A percentile compares a stretch with the other conserved stretches of the same genome.
phyloP scores from a whole-genome alignment of 2,329 filamentous ascomycete genomes.

The Cytospora leucostoma region DNA sequence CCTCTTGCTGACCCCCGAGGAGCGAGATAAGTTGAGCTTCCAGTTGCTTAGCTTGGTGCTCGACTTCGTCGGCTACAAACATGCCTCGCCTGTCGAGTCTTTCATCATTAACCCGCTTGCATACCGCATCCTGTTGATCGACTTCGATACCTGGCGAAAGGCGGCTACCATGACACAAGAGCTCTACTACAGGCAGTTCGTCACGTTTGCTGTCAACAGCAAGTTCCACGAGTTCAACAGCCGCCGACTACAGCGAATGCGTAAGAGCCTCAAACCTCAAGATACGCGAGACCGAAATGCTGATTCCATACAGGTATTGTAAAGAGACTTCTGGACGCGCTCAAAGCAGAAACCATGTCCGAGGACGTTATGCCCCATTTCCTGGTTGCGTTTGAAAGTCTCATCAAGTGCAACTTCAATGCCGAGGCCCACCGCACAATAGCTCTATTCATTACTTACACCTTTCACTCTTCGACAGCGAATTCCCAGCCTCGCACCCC shows the following conservation, averaged over 20 bases:
- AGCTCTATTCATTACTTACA: conserved; percentile 90
- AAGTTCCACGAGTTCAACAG: conserved; percentile 92
- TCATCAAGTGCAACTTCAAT: conserved; percentile 79
- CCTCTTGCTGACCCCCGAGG: conserved; percentile 51
- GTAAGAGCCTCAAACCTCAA: conserved; percentile 54
- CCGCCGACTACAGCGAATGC: conserved; percentile 83
- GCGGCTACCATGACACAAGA: conserved; percentile 76
- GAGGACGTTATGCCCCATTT: conserved; percentile 74
- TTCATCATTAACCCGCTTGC: conserved; percentile 95
- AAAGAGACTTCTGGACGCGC: conserved; percentile 83
- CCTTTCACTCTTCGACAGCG: conserved; percentile 64
- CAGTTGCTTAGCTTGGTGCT: conserved; percentile 76
- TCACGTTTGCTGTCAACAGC: conserved; percentile 84
- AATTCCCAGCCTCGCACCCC: conserved; percentile 54
- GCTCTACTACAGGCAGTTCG: conserved; percentile 91
- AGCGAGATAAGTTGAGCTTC: conserved; percentile 57
- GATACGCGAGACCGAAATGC: conserved; percentile 17
- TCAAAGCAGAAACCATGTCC: conserved; percentile 81
- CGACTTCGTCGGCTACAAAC: conserved; percentile 85
- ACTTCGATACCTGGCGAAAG: conserved; percentile 89
- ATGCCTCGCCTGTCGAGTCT: conserved; percentile 76
- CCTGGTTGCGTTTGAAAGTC: conserved; percentile 73
- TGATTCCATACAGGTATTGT: conserved; percentile 67
- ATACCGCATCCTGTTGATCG: conserved; percentile 87
- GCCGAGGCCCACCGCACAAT: conserved; percentile 84